These are phyloP conservation scores for Tylopilus cervinicoccineus DNA, from an alignment of 768 basidiomycete genomes.

Conservation along the genomic window DNA sequence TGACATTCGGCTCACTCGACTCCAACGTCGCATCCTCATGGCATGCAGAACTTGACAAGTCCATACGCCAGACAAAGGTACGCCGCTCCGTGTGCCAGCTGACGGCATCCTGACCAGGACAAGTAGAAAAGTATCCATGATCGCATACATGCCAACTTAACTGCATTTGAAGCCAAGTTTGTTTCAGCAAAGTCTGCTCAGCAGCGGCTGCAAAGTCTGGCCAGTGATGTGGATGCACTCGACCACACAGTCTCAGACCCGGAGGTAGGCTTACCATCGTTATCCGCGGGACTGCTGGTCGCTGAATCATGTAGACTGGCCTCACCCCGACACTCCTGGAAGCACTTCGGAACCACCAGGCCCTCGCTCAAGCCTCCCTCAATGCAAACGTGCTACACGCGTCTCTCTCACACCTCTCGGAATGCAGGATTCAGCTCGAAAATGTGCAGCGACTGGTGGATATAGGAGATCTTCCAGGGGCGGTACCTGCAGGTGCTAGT, in stretches of 20 bases:
- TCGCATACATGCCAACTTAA: slow-evolving; percentile 61
- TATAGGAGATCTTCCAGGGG: slow-evolving; percentile 60
- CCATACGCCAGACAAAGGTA: slow-evolving; percentile 72
- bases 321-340: slow-evolving; percentile 57
- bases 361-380: slow-evolving; percentile 57
- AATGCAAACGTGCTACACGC: slow-evolving; percentile 50
- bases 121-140: slow-evolving; percentile 65
- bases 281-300: slow-evolving; percentile 4
- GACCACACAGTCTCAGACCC: slow-evolving; percentile 49
- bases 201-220: slow-evolving; percentile 49
- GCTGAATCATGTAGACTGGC: slow-evolving; percentile 49
- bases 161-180: slow-evolving; percentile 61
- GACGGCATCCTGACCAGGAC: slow-evolving; percentile 5
- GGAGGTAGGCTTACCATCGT: slow-evolving; percentile 42
- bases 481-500: slow-evolving; percentile 42
- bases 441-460: slow-evolving; percentile 44
- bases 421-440: slow-evolving; percentile 46
- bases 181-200: slow-evolving; percentile 62
- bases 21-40: slow-evolving; percentile 63
- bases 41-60: slow-evolving; percentile 68
- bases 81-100: slow-evolving; percentile 1
- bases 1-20: slow-evolving; percentile 53
- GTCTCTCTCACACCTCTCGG: slow-evolving; percentile 51
- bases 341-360: slow-evolving; percentile 54
- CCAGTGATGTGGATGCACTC: slow-evolving; percentile 50